Conservation (phyloP, 495 filamentous ascomycete species). For the Aspergillus nanangensis region DNA sequence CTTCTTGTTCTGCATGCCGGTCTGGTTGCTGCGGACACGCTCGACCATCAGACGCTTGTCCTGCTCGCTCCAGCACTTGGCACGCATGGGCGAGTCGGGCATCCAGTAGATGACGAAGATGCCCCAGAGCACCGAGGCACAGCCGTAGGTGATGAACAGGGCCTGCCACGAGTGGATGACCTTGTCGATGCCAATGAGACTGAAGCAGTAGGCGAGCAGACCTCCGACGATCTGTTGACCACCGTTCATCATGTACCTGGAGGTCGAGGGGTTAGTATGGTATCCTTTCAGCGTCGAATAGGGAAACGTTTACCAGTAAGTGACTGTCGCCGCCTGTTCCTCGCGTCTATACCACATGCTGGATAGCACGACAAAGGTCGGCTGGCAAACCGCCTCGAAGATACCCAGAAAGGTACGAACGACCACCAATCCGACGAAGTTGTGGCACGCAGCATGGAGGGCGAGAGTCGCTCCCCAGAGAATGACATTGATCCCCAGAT, state of each 20-base stretch:
- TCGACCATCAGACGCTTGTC: slow-evolving; percentile 48
- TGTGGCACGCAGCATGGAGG: slow-evolving; percentile 52
- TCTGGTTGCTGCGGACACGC: slow-evolving; percentile 44
- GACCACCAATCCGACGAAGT: slow-evolving; percentile 50
- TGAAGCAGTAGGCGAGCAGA: slow-evolving; percentile 55
- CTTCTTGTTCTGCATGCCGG: slow-evolving; percentile 49
- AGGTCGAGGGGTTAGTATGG: neutral
- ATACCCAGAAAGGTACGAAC: slow-evolving; percentile 62
- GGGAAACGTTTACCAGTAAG: slow-evolving; percentile 50
- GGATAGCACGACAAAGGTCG: slow-evolving; percentile 53
- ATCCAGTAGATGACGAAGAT: slow-evolving; percentile 42
- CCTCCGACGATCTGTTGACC: slow-evolving; percentile 53
- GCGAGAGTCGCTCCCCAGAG: slow-evolving; percentile 56
- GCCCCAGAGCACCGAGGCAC: slow-evolving; percentile 47
- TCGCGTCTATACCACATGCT: slow-evolving; percentile 71
- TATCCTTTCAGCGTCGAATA: neutral
- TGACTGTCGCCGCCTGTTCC: slow-evolving; percentile 60
- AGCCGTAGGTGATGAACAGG: slow-evolving; percentile 56
- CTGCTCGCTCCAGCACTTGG: slow-evolving; percentile 43
- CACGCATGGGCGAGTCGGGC: slow-evolving; percentile 48
- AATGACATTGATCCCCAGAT: slow-evolving; percentile 57
- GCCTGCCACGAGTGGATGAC: slow-evolving; percentile 52
- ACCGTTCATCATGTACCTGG: slow-evolving; percentile 63
- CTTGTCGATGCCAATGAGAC: slow-evolving; percentile 38
- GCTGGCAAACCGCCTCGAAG: slow-evolving; percentile 65